These are phyloP conservation scores for Cutaneotrichosporon curvatum DNA, from an alignment of 1,284 basidiomycete genomes.

Conservation along the genomic window DNA sequence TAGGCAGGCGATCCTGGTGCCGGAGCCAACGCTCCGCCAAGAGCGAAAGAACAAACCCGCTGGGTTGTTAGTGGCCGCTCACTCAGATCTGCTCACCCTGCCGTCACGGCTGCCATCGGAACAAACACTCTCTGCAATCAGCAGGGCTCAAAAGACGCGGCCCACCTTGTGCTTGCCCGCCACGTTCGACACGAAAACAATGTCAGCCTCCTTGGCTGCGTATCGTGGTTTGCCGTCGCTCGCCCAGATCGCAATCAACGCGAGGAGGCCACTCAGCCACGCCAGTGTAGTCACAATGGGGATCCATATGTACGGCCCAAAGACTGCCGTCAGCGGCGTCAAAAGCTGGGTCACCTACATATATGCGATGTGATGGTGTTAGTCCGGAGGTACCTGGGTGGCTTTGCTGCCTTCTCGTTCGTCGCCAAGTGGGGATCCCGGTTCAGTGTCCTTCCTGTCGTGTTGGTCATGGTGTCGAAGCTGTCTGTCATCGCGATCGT, in stretches of 20 bases:
- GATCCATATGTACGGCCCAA: slow-evolving; percentile 43
- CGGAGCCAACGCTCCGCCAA: slow-evolving; percentile 50
- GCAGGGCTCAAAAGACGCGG: not conserved
- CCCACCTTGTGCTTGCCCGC: slow-evolving; percentile 42
- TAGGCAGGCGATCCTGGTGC: slow-evolving; percentile 49
- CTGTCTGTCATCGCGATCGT: too few species aligned
- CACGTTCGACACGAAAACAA: slow-evolving; percentile 50
- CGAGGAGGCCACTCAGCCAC: slow-evolving; percentile 41
- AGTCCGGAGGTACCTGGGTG: too few species aligned
- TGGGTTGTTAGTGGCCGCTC: not conserved
- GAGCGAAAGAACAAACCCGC: slow-evolving; percentile 44
- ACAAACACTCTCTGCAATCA: slow-evolving; percentile 39
- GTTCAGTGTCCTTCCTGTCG: too few species aligned
- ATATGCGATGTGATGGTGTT: too few species aligned
- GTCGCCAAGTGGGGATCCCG: too few species aligned
- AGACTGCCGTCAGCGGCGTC: slow-evolving; percentile 23
- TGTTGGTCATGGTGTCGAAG: too few species aligned
- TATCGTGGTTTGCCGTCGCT: slow-evolving; percentile 42
- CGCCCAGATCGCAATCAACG: slow-evolving; percentile 45
- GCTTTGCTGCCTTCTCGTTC: too few species aligned
- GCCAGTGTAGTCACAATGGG: slow-evolving; percentile 31
- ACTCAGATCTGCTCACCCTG: not conserved
- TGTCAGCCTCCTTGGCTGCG: slow-evolving; percentile 35
- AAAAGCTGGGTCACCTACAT: too few species aligned
- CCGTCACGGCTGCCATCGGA: slow-evolving; percentile 29